Base-by-base conservation (phyloP, 2,329 filamentous ascomycete species). In the Hypomyces rosellus region DNA sequence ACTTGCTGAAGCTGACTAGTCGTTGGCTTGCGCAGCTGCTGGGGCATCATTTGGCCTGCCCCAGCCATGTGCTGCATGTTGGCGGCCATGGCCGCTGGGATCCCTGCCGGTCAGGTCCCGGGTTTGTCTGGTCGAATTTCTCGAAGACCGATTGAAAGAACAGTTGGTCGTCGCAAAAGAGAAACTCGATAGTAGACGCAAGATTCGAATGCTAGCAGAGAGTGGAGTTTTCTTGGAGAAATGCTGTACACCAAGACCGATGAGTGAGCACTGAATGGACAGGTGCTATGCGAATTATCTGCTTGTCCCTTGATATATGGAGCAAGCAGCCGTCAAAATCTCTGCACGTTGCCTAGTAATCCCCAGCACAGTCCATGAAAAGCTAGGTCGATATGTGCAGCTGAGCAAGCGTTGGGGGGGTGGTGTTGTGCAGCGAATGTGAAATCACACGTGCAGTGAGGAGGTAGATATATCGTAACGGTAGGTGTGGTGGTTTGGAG, bases 41-140 rank as follows among this genome's bases (percentile, higher is more conserved):
- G 68, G 59, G 69, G 68, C 64, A 74, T 69, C 65, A 75, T 72
- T 52, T 69, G 69, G 64, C 68, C 71, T 56, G 66, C 69, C 54
- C 66, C 68, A 62, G 68, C 71, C 76, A 81, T 80, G 60, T 78
- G 77, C 65, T 75, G 74, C 68, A 81, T 75, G 59, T 80, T 81
- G 63, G 74, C 77, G 70, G 78, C 78, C 78, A 82, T 82, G 67
- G 74, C 75, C 71, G 74, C 74, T 54, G 51, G 51, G 41, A 46
- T 50, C 40, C 51, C 52, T 48, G 54, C 25, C 48, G 53, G 40
- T 51, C 58, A 52, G 54, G 51, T 54, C 52, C 60, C 59, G 57
- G 47, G 52, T 47, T 55, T 48, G 39, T 49, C 14, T 11, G 5
- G 20, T 14, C 22, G 33, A 48, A 13, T 12, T 30, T 18, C 34